Base-by-base conservation (phyloP, 495 filamentous ascomycete genomes). In the Xylaria scruposa region DNA sequence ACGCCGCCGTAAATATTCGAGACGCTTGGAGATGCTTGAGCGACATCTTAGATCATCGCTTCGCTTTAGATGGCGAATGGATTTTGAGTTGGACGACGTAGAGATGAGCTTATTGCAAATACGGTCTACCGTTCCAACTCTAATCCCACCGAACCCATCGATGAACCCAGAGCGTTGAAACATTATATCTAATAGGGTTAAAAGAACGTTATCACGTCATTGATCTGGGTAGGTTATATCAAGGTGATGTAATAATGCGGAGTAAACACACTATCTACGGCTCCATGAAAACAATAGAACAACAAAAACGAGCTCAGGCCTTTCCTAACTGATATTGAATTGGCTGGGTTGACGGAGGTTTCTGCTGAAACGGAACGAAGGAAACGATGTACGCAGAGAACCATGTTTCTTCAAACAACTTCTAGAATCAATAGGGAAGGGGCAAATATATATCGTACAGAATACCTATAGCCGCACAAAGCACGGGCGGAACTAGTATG, bases 61-160 rank as follows among this genome's bases (percentile, higher is more conserved):
- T 44, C 26, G 19, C n/a, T 54, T 21, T 17, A 31, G 40, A 29
- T 2, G 56, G 12, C 21, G 4, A 31, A 7, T 9, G 64, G 21
- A n/a, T 40, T 59, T 40, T 44, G 33, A 24, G 66, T 59, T 47
- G 53, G 36, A 38, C 66, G 66, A 31, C 66, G 51, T 68, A 38
- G 64, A 54, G 63, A 67, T 54, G 49, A 67, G 49, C 42, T 17
- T 38, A 38, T 29, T 67, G 12, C 64, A 17, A 21, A 44, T 33
- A 42, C n/a, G 47, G 8, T 6, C 9, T 19, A 36, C 13, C 36
- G 38, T 33, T 24, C 6, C n/a, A 21, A 59, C 36, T 29, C 36
- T 17, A 56, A 29, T 40, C 36, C 21, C 13, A 31, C 38, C 10
- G 46, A 29, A 26, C 36, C 21, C 12, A 44, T 38, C 19, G 29